Conservation (phyloP, 106 monocot species). For the Acorus calamus region DNA sequence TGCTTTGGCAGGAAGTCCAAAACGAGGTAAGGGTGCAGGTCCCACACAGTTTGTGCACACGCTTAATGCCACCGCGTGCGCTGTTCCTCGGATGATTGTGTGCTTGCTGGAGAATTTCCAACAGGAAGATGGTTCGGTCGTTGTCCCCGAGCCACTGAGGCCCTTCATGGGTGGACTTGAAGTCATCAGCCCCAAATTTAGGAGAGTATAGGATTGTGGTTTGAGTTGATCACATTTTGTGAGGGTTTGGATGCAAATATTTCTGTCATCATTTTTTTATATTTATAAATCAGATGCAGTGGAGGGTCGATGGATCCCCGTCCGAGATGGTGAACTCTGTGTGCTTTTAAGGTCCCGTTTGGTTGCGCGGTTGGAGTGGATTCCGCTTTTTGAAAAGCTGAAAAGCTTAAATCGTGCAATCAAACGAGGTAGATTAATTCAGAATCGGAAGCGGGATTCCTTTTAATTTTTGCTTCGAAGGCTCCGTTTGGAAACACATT, state of each 20-base stretch:
- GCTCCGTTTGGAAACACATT: no score
- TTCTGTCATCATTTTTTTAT: no score
- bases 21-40: constrained; percentile 48
- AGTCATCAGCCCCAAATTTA: constrained; percentile 39
- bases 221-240: not conserved
- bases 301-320: no score
- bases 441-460: no score
- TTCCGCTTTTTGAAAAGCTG: no score
- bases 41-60: constrained; percentile 81
- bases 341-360: no score
- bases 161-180: constrained; percentile 73
- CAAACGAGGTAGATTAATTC: no score
- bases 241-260: not conserved
- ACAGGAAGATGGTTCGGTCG: constrained; percentile 71
- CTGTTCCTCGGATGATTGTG: constrained; percentile 86
- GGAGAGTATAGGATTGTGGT: not conserved
- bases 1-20: constrained; percentile 13
- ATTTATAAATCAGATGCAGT: no score
- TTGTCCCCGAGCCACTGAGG: constrained; percentile 66
- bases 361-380: no score
- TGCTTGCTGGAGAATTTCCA: constrained; percentile 94
- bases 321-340: no score
- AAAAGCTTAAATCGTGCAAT: no score
- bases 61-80: constrained; percentile 94
- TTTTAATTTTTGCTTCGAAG: no score